phyloP scores from a whole-genome alignment of 495 filamentous ascomycete species.

The Lasiosphaeria hispida region DNA sequence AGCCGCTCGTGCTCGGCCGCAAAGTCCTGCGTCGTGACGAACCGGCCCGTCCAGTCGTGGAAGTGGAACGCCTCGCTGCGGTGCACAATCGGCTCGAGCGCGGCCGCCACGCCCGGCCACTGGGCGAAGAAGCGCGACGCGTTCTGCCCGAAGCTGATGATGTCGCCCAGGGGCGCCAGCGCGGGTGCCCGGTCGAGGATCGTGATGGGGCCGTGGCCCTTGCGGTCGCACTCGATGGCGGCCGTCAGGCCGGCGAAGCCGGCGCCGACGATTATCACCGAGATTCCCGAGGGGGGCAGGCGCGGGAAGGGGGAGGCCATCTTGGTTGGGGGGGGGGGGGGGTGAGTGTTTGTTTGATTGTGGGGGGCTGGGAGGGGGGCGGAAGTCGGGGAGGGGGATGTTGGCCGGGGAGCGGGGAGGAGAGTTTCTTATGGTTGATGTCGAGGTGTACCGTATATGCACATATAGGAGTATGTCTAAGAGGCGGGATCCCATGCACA shows the following conservation, averaged over 20 bases:
- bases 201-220: constrained; percentile 22
- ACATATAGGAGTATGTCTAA: too few relatives aligned
- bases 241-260: constrained; percentile 61
- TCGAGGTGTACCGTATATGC: too few relatives aligned
- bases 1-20: constrained; percentile 33
- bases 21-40: constrained; percentile 32
- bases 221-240: constrained; percentile 56
- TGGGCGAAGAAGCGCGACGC: constrained; percentile 44
- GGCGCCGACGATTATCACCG: constrained; percentile 57
- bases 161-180: constrained; percentile 41
- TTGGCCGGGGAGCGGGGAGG: too few relatives aligned
- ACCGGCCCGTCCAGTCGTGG: constrained; percentile 31
- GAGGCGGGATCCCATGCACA: too few relatives aligned
- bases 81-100: constrained; percentile 50
- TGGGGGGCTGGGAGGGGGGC: constrained; percentile 37
- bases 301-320: constrained; percentile 25
- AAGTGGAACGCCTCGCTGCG: constrained; percentile 35
- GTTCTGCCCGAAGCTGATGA: constrained; percentile 54
- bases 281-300: constrained; percentile 45
- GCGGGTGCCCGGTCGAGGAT: constrained; percentile 34
- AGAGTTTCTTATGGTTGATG: too few relatives aligned
- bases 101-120: constrained; percentile 48
- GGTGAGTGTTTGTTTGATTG: too few relatives aligned
- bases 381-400: background rate
- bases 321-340: background rate